Evolutionary conservation across 495 filamentous ascomycete species (phyloP).

Genomic region (Pyronema omphalodes): DNA sequence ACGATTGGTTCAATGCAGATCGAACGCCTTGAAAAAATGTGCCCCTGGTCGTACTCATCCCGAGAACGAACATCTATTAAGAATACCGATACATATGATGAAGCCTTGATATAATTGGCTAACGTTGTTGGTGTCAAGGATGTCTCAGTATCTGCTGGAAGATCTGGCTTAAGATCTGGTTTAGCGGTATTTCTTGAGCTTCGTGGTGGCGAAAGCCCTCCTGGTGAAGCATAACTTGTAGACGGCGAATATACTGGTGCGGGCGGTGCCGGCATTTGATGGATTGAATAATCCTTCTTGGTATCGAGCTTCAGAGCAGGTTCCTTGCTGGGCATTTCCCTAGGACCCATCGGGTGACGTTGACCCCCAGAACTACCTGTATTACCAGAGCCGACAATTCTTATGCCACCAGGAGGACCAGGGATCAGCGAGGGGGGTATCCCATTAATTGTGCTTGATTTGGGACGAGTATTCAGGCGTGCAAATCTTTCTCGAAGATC

Average conservation of each 20-base stretch:
- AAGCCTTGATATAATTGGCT: conserved; percentile 38
- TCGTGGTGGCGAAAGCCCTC: conserved; percentile 14
- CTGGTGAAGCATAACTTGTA: conserved; percentile 13
- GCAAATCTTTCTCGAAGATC: neutral
- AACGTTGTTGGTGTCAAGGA: conserved; percentile 32
- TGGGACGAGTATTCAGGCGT: neutral
- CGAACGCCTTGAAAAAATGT: conserved; percentile 61
- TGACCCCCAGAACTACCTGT: too few relatives aligned
- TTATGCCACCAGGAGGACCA: neutral
- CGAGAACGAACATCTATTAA: conserved; percentile 74
- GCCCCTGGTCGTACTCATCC: conserved; percentile 67
- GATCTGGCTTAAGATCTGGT: neutral
- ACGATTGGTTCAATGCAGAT: conserved; percentile 84
- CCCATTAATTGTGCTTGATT: neutral
- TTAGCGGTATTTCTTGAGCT: neutral
- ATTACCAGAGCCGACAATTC: too few relatives aligned
- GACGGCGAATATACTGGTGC: conserved; percentile 23
- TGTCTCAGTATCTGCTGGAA: neutral
- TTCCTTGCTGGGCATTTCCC: conserved; percentile 11
- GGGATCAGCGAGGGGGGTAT: neutral
- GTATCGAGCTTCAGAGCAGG: conserved; percentile 8
- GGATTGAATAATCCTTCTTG: conserved; percentile 7
- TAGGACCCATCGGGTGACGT: conserved; percentile 4
- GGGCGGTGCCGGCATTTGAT: conserved; percentile 20
- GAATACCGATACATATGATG: conserved; percentile 40